phyloP scores from a whole-genome alignment of 352 stramenopile species.

The Globisporangium viniferum region DNA sequence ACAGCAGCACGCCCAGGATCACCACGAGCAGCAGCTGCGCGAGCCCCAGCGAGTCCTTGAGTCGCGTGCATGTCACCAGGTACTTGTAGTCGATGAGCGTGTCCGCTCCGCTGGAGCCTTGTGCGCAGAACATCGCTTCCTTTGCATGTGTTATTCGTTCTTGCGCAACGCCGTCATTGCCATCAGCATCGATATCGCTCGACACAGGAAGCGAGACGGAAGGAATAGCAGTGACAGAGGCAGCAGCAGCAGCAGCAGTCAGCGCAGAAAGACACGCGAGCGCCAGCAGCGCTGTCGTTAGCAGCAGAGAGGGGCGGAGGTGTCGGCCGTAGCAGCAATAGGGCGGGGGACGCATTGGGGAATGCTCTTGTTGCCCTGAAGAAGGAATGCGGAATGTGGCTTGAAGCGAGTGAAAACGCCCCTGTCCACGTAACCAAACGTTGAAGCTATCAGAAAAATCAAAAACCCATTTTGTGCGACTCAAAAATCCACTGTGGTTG shows the following conservation, averaged over 20 bases:
- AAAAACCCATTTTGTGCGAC: neutral
- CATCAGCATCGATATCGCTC: neutral
- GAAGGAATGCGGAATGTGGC: neutral
- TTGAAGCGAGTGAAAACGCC: neutral
- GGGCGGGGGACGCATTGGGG: neutral
- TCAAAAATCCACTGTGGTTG: neutral
- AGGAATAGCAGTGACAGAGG: neutral
- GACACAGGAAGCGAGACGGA: neutral
- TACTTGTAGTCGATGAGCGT: conserved; percentile 73
- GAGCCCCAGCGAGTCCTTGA: conserved; percentile 38
- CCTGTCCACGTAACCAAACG: neutral
- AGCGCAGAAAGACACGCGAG: neutral
- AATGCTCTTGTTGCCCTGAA: neutral
- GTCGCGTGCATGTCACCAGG: conserved; percentile 48
- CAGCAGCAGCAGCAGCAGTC: neutral
- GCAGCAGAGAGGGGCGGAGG: neutral
- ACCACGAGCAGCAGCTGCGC: conserved; percentile 42
- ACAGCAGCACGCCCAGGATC: conserved; percentile 60
- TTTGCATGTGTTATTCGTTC: neutral
- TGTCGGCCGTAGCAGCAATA: neutral
- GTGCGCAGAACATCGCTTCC: neutral
- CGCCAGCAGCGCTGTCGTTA: neutral
- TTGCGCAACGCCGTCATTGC: neutral
- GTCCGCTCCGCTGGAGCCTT: conserved; percentile 16
- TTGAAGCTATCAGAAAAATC: neutral